Conservation (phyloP, 306 rosid genomes). For the Citrullus colocynthis region DNA sequence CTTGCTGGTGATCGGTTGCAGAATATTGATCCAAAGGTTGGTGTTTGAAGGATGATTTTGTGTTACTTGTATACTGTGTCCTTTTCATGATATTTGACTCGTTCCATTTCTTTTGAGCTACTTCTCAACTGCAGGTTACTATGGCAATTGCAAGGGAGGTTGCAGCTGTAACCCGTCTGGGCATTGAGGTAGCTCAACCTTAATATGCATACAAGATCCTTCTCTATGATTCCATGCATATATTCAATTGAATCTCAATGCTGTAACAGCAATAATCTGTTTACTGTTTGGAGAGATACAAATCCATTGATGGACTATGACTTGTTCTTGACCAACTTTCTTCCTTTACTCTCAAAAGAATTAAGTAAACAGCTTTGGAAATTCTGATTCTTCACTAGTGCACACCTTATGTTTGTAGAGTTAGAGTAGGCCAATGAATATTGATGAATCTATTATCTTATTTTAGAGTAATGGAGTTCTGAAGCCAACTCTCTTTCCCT, state of each 20-base stretch:
- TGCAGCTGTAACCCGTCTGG: constrained; percentile 87
- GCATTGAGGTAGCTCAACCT: constrained; percentile 60
- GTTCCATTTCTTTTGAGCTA: background rate
- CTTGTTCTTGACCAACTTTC: background rate
- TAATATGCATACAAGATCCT: background rate
- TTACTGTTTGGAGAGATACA: background rate
- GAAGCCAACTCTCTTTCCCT: background rate
- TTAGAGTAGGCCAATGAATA: background rate
- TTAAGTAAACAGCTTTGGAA: background rate
- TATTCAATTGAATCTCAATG: background rate
- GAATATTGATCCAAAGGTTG: constrained; percentile 93
- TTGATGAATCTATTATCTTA: background rate
- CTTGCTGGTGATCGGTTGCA: constrained; percentile 77
- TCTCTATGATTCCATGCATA: background rate
- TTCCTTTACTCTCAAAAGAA: background rate
- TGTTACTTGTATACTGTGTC: background rate
- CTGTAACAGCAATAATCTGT: background rate
- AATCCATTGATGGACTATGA: background rate
- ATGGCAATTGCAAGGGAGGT: constrained; percentile 97
- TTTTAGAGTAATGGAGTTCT: background rate
- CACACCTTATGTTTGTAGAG: background rate
- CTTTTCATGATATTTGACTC: background rate
- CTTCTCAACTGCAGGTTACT: constrained; percentile 37
- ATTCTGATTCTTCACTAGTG: background rate
- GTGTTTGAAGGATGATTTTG: background rate